Base-by-base conservation (phyloP, 176 grass and related monocot genomes). In the Carex myosuroides region DNA sequence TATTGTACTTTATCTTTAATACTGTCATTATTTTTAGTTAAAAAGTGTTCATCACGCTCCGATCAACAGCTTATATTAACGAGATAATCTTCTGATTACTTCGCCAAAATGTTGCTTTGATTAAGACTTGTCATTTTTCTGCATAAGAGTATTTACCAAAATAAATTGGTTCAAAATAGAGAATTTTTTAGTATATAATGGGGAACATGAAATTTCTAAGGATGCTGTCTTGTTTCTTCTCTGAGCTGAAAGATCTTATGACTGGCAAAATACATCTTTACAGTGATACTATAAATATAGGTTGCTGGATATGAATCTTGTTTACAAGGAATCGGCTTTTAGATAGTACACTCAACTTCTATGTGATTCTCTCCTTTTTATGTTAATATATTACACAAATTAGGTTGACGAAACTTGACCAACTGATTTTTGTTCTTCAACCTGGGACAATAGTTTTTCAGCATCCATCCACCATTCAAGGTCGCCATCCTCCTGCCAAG, bases 381-480 rank as follows among this genome's bases (percentile, higher is more conserved):
- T 22, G 41, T 50, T 75, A 24, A 75, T 53, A 50, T 73, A 75
- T 53, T 52, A 75, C 44, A 75, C n/a, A 53, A 14, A 20, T 53
- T 44, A 29, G 70, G 37, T 24, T 75, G 11, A 53, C 1, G 57
- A 41, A 57, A 11, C 56, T 46, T 64, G 32, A 83, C 8, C 14
- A 53, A 29, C n/a, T 50, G 44, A 68, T 68, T 65, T 85, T 68
- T 87, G 88, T 66, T 55, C 79, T 86, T 94, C 88, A 60, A 92
- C 73, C 77, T 94, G 94, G 8, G 84, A 86, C 37, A 85, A 32
- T 32, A 92, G 54, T 79, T 46, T 90, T 76, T 94, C 94, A 8
- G 78, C 92, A 13, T 92, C 81, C 82, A 83, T 89, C 94, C 94
- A 94, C 85, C 87, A 97, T 20, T 89, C 88, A 26, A 91, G 87